These are phyloP conservation scores for Tieghemiomyces parasiticus DNA, from an alignment of 192 early-diverging fungal species.

Conservation along the genomic window DNA sequence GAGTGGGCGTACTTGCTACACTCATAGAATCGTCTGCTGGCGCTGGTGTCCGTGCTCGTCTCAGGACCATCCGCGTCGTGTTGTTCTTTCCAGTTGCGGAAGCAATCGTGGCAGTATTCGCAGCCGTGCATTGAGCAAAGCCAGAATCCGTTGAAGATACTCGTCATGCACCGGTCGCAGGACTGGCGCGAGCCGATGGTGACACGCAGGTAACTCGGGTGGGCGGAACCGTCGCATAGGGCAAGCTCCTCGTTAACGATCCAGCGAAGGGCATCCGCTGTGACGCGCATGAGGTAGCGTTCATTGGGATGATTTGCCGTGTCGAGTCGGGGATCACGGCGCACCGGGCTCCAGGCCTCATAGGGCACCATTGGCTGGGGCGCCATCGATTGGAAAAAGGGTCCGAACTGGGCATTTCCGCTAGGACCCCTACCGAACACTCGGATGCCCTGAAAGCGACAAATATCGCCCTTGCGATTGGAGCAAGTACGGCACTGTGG, in stretches of 20 bases:
- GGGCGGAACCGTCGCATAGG: neutral
- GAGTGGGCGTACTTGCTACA: no score
- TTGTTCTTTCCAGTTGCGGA: no score
- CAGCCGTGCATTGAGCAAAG: constrained; percentile 20
- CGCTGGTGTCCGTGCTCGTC: no score
- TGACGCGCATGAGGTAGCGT: neutral
- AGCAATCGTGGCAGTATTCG: constrained; percentile 32
- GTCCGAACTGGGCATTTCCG: neutral
- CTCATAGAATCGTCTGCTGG: no score
- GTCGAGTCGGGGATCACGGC: neutral
- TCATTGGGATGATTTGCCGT: constrained; percentile 6
- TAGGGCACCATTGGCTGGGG: neutral
- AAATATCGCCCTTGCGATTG: neutral
- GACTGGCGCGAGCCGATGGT: constrained; percentile 18
- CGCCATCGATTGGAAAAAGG: neutral
- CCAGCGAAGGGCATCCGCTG: neutral
- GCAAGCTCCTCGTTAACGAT: neutral
- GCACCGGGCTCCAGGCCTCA: constrained; percentile 5
- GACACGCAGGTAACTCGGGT: neutral
- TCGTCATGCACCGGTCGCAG: constrained; percentile 33
- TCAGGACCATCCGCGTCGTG: no score
- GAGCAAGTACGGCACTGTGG: neutral
- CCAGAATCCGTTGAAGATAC: constrained; percentile 26
- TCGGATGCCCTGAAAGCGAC: constrained; percentile 2
- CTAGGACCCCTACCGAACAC: neutral